Conservation (phyloP, 345 rosid genomes). For the Anacardium occidentale region DNA sequence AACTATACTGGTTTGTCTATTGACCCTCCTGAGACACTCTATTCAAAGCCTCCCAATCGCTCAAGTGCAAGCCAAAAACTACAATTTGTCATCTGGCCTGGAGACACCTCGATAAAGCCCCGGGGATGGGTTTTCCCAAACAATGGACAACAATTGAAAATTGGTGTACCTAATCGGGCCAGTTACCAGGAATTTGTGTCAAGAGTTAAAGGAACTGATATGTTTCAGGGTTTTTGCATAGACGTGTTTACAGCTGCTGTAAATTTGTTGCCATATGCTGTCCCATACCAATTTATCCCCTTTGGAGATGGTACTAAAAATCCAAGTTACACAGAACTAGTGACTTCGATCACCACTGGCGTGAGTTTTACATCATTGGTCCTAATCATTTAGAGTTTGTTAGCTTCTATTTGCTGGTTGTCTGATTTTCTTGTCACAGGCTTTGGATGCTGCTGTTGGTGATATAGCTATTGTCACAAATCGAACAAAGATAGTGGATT, state of each 20-base stretch:
- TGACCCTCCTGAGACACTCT: slow-evolving; percentile 61
- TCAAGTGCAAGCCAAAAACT: slow-evolving; percentile 59
- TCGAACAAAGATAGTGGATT: slow-evolving; percentile 82
- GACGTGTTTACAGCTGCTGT: slow-evolving; percentile 87
- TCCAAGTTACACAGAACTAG: slow-evolving; percentile 81
- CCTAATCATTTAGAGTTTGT: slow-evolving; percentile 2
- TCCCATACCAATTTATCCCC: slow-evolving; percentile 67
- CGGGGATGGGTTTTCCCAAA: slow-evolving; percentile 96
- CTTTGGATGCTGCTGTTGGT: slow-evolving; percentile 84
- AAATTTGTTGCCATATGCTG: slow-evolving; percentile 77
- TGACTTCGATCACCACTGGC: slow-evolving; percentile 61
- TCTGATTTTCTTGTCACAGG: slow-evolving; percentile 37
- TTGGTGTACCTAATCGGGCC: slow-evolving; percentile 79
- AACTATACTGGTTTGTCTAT: slow-evolving; percentile 80
- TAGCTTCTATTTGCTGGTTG: slow-evolving; percentile 12
- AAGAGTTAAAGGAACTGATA: slow-evolving; percentile 52
- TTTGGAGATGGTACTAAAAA: slow-evolving; percentile 69
- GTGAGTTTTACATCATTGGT: slow-evolving; percentile 52
- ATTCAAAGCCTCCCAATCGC: slow-evolving; percentile 53
- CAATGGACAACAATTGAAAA: slow-evolving; percentile 76
- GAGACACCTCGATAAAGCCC: slow-evolving; percentile 67
- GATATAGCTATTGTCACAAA: slow-evolving; percentile 86
- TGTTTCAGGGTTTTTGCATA: slow-evolving; percentile 84
- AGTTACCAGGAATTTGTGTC: slow-evolving; percentile 81
- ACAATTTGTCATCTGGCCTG: slow-evolving; percentile 81